Evolutionary conservation across 441 rosid species (phyloP).

Genomic region (Gossypium davidsonii): DNA sequence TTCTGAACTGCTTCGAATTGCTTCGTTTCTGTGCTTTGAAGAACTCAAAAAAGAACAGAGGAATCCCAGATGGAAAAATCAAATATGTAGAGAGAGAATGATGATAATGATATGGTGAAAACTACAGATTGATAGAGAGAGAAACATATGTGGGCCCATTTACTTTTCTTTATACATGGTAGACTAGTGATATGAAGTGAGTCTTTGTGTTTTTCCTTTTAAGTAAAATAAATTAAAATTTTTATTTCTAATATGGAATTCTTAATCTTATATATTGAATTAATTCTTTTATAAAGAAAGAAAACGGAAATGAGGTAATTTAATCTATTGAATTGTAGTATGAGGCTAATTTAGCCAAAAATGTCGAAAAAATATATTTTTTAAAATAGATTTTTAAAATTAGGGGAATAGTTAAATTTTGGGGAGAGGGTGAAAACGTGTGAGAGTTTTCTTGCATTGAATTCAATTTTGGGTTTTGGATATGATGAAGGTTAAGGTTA

Average conservation of each 20-base stretch:
- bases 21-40: slow-evolving; percentile 7
- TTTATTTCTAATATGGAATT: not conserved
- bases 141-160: slow-evolving; percentile 24
- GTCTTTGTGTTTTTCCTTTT: not conserved
- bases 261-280: not conserved
- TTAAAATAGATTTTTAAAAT: no score
- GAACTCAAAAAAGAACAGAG: slow-evolving; percentile 6
- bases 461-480: fast-evolving
- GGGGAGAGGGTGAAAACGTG: no score
- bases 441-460: no score
- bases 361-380: no score
- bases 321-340: no score
- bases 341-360: no score
- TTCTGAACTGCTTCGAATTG: slow-evolving; percentile 19
- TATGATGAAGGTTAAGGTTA: no score
- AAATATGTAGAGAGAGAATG: not conserved
- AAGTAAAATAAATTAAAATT: not conserved
- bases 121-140: slow-evolving; percentile 15
- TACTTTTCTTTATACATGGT: not conserved
- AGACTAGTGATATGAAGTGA: not conserved
- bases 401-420: no score
- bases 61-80: slow-evolving; percentile 7
- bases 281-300: not conserved
- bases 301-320: no score
- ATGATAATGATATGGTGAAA: slow-evolving; percentile 28